These are phyloP conservation scores for Talaromyces liani DNA, from an alignment of 495 filamentous ascomycete genomes.

Conservation along the genomic window DNA sequence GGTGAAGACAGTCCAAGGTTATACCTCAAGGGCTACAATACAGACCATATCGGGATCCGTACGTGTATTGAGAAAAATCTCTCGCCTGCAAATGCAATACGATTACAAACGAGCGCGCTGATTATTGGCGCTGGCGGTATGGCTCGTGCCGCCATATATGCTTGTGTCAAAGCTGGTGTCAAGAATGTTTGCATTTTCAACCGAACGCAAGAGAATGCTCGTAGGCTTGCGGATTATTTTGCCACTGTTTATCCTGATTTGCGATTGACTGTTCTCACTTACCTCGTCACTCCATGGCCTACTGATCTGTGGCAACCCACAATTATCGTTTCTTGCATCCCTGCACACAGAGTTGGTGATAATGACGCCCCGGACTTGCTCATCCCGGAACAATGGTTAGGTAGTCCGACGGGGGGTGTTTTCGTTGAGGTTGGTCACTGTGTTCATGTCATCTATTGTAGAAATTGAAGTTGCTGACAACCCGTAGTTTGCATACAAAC, in stretches of 20 bases:
- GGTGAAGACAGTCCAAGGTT: conserved; percentile 21
- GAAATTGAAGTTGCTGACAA: conserved; percentile 42
- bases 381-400: conserved; percentile 59
- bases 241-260: conserved; percentile 18
- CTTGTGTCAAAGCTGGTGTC: conserved; percentile 48
- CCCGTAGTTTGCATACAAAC: conserved; percentile 37
- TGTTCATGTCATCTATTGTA: neutral
- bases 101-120: conserved; percentile 41
- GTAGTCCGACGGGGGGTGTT: conserved; percentile 65
- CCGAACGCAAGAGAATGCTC: conserved; percentile 45
- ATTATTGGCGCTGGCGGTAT: conserved; percentile 58
- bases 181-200: conserved; percentile 57
- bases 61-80: conserved; percentile 55
- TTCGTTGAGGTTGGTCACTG: conserved; percentile 50
- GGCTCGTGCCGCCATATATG: conserved; percentile 55
- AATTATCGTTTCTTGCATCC: conserved; percentile 62
- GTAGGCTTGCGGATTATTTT: conserved; percentile 39
- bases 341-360: conserved; percentile 47
- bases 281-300: conserved; percentile 40
- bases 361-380: conserved; percentile 51
- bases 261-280: conserved; percentile 40
- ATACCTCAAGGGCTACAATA: conserved; percentile 55
- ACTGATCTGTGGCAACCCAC: conserved; percentile 51
- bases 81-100: conserved; percentile 29
- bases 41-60: conserved; percentile 58